Evolutionary conservation across 139 green algal species (phyloP), one percentile per base, ranked within the genome.

Genomic region (Bryopsis sp.): DNA sequence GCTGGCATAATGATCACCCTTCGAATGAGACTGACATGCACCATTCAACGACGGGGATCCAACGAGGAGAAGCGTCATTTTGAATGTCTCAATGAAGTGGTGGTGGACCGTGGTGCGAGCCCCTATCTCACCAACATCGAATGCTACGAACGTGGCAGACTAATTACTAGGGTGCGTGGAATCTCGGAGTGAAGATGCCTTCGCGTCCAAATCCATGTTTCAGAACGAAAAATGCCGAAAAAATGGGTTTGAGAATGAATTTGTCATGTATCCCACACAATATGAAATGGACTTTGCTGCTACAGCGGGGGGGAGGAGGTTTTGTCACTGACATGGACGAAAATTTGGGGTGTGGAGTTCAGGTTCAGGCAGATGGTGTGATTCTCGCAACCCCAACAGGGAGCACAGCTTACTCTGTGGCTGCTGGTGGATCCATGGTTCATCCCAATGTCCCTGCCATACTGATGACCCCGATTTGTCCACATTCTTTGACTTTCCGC

Each of bases 21-120:
- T 59, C 82, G 94, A 43, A 99, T 99, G 94, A 85, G 94, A 38
- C 79, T 99, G 57, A 34, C 77, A 35, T 98, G 93, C 75, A 71
- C 87, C 60, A 72, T 98, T 6, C 74, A 86, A 29, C 76, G 85
- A 35, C 38, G 64, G 48, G 83, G 78, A 26, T n/a, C 63, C n/a
- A 34, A 48, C 5, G 26, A 24, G 39, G 29, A 39, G 15, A 6
- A 58, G 48, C 48, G 2, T 57, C 43, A 62, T 39, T 76, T 79
- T 59, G 75, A 93, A 73, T 89, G 96, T 58, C 68, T 99, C 38
- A 99, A 99, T 75, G 94, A 99, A 84, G 82, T 99, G 65, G 90
- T 96, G 7, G 82, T 98, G 29, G 91, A 95, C 73, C 72, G 93
- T 26, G 93, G 93, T 26, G 77, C 82, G 48, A 85, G 77, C 48